Base-by-base conservation (phyloP, 2,329 filamentous ascomycete species). In the Paradendryphiella salina region DNA sequence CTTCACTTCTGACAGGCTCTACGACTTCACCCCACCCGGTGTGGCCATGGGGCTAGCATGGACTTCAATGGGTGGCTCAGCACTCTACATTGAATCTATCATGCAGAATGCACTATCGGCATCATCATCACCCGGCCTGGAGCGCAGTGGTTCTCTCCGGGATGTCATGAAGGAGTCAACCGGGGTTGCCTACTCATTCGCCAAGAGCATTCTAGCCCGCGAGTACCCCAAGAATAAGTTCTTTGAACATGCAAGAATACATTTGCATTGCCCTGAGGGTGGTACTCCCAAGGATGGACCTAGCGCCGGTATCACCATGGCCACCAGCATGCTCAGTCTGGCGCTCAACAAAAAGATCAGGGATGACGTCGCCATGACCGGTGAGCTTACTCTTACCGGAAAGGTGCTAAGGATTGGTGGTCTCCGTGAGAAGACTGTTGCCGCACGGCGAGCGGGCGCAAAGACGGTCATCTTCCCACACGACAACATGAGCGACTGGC, bases 141-240 rank as follows among this genome's bases (percentile, higher is more conserved):
- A 96, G 68, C 91, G 92, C 53, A 99, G 94, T 0, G 94, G 94
- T 52, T 97, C 97, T 70, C 81, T 99, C 40, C 94, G 96, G 78
- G 84, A 85, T 13, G 94, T 99, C 32, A 99, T 99, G 95, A 97
- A 96, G 76, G 94, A 99, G 76, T 96, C 92, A 2, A 94, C 91
- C 0, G 81, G 85, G 2, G 96, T 99, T 59, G 95, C 94, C 38
- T 97, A 99, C 78, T 96, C 90, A 0, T 99, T 96, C 68, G 87
- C 90, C 66, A 97, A 97, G 77, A 86, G 90, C 0, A 80, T 93
- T 52, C 86, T 97, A 81, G 91, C 88, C 6, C 87, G 85, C 67
- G 78, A 88, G 33, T 99, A 92, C 77, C 86, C 91, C 0, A 86
- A 90, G 51, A 99, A 99, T 75, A 84, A 86, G 71, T 99, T 97